phyloP scores from a whole-genome alignment of 176 grass and related monocot genomes.

The Luzula sylvatica region DNA sequence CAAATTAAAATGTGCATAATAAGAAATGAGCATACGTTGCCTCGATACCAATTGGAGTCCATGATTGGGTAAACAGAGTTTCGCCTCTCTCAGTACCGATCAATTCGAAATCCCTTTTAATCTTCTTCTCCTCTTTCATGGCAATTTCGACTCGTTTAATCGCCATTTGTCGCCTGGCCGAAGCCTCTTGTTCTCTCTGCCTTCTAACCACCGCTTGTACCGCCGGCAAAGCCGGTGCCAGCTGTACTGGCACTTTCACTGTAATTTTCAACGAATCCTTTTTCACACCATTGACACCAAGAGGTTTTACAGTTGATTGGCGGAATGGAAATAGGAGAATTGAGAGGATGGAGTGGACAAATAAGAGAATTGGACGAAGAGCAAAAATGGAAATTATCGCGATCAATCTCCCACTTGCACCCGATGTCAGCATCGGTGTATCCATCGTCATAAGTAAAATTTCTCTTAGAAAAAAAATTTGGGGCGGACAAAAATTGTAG shows the following conservation, averaged over 20 bases:
- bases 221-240: constrained; percentile 4
- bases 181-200: constrained; percentile 36
- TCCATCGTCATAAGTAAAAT: neutral
- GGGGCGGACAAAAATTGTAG: no score
- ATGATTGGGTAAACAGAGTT: constrained; percentile 72
- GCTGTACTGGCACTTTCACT: constrained; percentile 14
- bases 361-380: constrained; percentile 39
- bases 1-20: neutral
- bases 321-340: constrained; percentile 52
- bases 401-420: constrained; percentile 50
- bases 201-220: constrained; percentile 30
- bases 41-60: constrained; percentile 32
- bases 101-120: constrained; percentile 42
- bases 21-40: constrained; percentile 1
- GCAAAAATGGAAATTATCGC: constrained; percentile 48
- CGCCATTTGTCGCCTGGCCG: constrained; percentile 31
- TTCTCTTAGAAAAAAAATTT: neutral
- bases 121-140: constrained; percentile 22
- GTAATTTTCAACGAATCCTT: constrained; percentile 7
- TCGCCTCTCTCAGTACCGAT: constrained; percentile 45
- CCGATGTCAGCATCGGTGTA: constrained; percentile 50
- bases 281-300: neutral
- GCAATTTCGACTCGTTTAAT: constrained; percentile 34
- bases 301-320: constrained; percentile 5
- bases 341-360: constrained; percentile 38